Evolutionary conservation across 1,284 basidiomycete species (phyloP).

Genomic region (Apiotrichum gamsii): DNA sequence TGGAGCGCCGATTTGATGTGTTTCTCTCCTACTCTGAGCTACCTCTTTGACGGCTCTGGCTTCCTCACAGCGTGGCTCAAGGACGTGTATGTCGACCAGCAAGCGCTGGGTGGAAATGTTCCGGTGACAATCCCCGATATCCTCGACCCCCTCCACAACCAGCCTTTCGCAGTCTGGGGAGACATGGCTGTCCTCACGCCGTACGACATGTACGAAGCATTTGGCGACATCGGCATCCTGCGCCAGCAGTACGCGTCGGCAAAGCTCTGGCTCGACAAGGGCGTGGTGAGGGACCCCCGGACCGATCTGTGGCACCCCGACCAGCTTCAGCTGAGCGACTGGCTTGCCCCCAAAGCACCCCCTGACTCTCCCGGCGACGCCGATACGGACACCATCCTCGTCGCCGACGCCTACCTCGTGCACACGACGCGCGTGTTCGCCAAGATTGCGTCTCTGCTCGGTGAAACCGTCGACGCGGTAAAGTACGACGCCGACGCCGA

Average conservation of each 20-base stretch:
- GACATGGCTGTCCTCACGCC: slow-evolving; percentile 30
- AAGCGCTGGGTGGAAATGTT: slow-evolving; percentile 10
- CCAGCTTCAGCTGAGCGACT: slow-evolving; percentile 25
- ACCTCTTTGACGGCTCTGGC: slow-evolving; percentile 16
- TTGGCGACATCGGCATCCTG: slow-evolving; percentile 25
- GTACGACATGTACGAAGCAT: slow-evolving; percentile 24
- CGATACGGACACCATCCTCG: slow-evolving; percentile 27
- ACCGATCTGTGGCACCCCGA: no score
- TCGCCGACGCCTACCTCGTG: slow-evolving; percentile 35
- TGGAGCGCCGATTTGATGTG: slow-evolving; percentile 27
- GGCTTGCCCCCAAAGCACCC: slow-evolving; percentile 35
- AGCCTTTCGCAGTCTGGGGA: slow-evolving; percentile 17
- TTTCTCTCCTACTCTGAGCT: slow-evolving; percentile 18
- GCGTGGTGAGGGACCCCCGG: slow-evolving; percentile 11
- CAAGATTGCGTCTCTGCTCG: slow-evolving; percentile 24
- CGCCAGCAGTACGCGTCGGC: slow-evolving; percentile 27
- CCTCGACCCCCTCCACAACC: not conserved
- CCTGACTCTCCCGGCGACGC: slow-evolving; percentile 13
- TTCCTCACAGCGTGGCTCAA: slow-evolving; percentile 20
- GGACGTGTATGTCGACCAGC: slow-evolving; percentile 19
- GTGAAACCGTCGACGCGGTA: slow-evolving; percentile 11
- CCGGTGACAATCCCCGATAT: slow-evolving; percentile 28
- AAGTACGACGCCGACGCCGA: slow-evolving; percentile 16
- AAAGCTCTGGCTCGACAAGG: slow-evolving; percentile 28
- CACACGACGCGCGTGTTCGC: slow-evolving; percentile 21